Base-by-base conservation (phyloP, 257 asterid species). In the Ocimum tenuiflorum region DNA sequence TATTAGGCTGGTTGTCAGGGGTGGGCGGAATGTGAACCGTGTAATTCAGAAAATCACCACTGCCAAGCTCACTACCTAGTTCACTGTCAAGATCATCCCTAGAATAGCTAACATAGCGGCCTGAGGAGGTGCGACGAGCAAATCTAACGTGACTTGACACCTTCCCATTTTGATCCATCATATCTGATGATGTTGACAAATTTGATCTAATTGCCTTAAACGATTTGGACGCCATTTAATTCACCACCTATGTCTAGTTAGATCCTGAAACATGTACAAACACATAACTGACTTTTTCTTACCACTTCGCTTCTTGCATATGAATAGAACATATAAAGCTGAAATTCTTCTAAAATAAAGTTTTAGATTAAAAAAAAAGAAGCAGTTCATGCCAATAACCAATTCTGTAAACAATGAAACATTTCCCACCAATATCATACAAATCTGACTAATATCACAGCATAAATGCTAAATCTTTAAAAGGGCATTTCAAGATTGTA, bases 1-100 rank as follows among this genome's bases (percentile, higher is more conserved):
- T 77, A 55, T 63, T 77, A 1, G 87, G 87, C 77, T 83, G 89
- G 77, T 85, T 82, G 61, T 85, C 92, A 0, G 92, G 92, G 41
- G 87, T 82, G 7, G 79, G 68, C 0, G 91, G 91, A 20, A 85
- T 81, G 64, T 85, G 92, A n/a, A 83, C 92, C 24, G 86, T 83
- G 56, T 85, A 83, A 80, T 85, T 76, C 58, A 71, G 51, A 17
- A 63, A 83, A 57, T 83, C 92, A 46, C 36, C 57, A 73, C 78
- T 80, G 42, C 92, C 75, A 22, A 80, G 83, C 31, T 85, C 92
- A 33, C 78, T 80, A 47, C 92, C 75, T 14, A 80, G 83, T 22
- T 85, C 92, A 33, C 92, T 85, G 43, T 86, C 87, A 36, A 79
- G 88, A 69, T 86, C 89, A 15, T 79, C 86, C 48, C 82, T 61